Base-by-base conservation (phyloP, 1,139 yeast species). In the Suhomyces bolitotheri region DNA sequence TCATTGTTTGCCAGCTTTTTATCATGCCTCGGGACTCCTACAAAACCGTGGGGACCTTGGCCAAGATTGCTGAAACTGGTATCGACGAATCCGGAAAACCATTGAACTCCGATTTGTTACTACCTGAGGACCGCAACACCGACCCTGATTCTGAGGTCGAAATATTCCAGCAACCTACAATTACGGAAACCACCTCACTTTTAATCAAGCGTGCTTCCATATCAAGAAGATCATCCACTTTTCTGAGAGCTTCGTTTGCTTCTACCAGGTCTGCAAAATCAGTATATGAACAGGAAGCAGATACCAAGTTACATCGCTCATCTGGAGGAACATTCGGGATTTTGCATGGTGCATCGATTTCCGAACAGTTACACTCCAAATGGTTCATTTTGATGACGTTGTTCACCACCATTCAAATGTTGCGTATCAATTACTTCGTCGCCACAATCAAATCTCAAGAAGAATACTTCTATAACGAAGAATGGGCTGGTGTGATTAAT, bases 391-490 rank as follows among this genome's bases (percentile, higher is more conserved):
- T 88, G 37, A 83, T 88, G 84, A 76, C 87, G 15, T 54, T 78
- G 4, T 87, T 88, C 59, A 84, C 96, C 5, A 76, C 90, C 2
- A 74, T 88, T 38, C 95, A 88, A 59, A 88, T 89, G 96, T 72
- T 90, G 35, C 73, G 96, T 56, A 84, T 89, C 47, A 90, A 90
- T 62, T 89, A 84, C 59, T 90, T 87, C 59, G 94, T 90, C 34
- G 96, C 96, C 5, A 87, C 97, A 1, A 68, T 90, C 27, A 77
- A 79, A 49, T 66, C 94, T 0, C 96, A 88, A 62, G 90, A 86
- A 64, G 71, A 72, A 22, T 89, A 68, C 53, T 69, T 88, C 41
- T 71, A 87, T 38, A 65, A 74, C 42, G 73, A 70, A 27, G 71
- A 65, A 6, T 44, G 65, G 11, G 92, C 95, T 0, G 62, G 72